Conservation (phyloP, 345 rosid species). For the Eucalyptus pauciflora region DNA sequence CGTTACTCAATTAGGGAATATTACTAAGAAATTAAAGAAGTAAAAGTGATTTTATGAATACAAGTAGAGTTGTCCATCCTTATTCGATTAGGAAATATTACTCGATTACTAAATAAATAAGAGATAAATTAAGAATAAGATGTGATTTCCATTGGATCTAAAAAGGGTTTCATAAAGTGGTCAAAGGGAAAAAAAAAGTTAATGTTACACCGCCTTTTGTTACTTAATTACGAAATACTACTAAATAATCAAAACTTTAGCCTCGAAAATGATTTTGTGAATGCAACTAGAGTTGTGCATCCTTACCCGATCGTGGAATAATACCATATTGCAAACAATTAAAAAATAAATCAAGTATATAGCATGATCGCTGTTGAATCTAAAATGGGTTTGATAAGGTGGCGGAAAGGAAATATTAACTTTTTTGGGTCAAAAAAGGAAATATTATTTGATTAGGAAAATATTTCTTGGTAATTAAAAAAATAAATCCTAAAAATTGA, state of each 20-base stretch:
- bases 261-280: neutral
- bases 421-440: neutral
- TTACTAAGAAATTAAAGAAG: neutral
- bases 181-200: neutral
- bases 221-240: neutral
- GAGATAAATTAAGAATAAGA: too few relatives aligned
- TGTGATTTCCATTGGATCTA: neutral
- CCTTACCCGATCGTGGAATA: neutral
- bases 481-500: neutral
- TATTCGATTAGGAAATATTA: rapidly evolving
- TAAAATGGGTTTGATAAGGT: neutral
- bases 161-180: neutral
- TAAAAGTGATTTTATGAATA: neutral
- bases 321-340: neutral
- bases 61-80: neutral
- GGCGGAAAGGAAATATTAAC: neutral
- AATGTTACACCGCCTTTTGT: neutral
- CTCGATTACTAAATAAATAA: neutral
- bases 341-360: neutral
- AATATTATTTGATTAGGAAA: neutral
- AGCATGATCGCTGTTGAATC: neutral
- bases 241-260: neutral
- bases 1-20: neutral
- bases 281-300: neutral
- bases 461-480: neutral